These are phyloP conservation scores for Porodaedalea pini DNA, from an alignment of 1,284 basidiomycete species.

Conservation along the genomic window DNA sequence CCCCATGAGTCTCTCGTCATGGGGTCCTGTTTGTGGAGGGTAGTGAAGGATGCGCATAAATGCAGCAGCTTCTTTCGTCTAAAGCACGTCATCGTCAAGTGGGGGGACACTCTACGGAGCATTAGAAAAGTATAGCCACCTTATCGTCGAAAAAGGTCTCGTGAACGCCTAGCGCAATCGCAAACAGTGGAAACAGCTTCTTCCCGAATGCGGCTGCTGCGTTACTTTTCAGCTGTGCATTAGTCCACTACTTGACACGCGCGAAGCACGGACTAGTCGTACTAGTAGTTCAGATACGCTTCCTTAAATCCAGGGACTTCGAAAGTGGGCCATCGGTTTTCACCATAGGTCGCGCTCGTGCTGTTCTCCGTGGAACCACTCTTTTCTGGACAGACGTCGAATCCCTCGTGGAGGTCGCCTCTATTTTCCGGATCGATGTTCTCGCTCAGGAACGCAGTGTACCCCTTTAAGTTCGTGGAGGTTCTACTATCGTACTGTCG, in stretches of 20 bases:
- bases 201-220: slow-evolving; percentile 62
- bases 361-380: slow-evolving; percentile 31
- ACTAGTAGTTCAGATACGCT: slow-evolving; percentile 62
- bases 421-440: slow-evolving; percentile 61
- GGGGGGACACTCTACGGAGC: slow-evolving; percentile 9
- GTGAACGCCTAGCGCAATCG: slow-evolving; percentile 72
- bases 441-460: slow-evolving; percentile 58
- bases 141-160: slow-evolving; percentile 80
- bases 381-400: slow-evolving; percentile 73
- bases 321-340: slow-evolving; percentile 51
- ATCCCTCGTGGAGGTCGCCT: slow-evolving; percentile 80
- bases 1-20: slow-evolving; percentile 65
- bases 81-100: background rate
- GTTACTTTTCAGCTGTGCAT: background rate
- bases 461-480: slow-evolving; percentile 68
- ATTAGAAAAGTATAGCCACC: slow-evolving; percentile 33
- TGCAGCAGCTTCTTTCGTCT: slow-evolving; percentile 44
- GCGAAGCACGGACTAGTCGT: slow-evolving; percentile 28
- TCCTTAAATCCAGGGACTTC: slow-evolving; percentile 45
- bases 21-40: slow-evolving; percentile 64
- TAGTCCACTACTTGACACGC: background rate
- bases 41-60: slow-evolving; percentile 83
- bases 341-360: slow-evolving; percentile 35
- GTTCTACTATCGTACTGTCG: slow-evolving; percentile 66
- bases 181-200: slow-evolving; percentile 77